phyloP scores from a whole-genome alignment of 2,329 filamentous ascomycete genomes.

The Calycina herbarum region DNA sequence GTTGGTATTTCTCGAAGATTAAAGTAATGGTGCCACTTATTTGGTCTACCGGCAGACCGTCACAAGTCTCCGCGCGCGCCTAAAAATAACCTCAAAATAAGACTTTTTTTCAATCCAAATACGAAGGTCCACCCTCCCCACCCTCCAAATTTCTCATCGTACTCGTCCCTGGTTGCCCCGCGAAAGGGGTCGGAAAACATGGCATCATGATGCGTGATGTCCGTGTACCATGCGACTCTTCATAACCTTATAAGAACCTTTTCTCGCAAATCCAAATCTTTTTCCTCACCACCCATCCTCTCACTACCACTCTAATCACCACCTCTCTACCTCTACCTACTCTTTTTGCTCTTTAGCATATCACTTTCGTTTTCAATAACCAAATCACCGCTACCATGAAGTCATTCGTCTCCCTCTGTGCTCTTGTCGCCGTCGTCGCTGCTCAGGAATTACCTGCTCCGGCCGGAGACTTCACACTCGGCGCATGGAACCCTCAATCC shows the following conservation, averaged over 20 bases:
- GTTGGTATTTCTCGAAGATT: too few relatives aligned
- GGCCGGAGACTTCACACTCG: slow-evolving; percentile 8
- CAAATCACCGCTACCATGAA: slow-evolving; percentile 10
- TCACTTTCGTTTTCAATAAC: background rate
- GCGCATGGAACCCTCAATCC: slow-evolving; percentile 6
- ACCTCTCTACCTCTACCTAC: background rate
- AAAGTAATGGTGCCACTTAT: too few relatives aligned
- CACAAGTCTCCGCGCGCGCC: background rate
- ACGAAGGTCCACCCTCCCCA: background rate
- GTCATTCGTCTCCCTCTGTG: slow-evolving; percentile 10
- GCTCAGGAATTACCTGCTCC: slow-evolving; percentile 2
- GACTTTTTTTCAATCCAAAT: too few relatives aligned
- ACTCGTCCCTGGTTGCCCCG: background rate
- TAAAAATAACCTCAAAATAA: background rate
- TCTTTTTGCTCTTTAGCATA: background rate
- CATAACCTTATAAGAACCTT: background rate
- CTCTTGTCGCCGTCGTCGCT: slow-evolving; percentile 1
- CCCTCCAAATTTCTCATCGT: background rate
- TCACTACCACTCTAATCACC: background rate
- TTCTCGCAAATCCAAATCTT: background rate
- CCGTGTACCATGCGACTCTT: background rate
- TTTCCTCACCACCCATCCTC: background rate
- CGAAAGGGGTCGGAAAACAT: background rate
- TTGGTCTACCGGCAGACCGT: too few relatives aligned
- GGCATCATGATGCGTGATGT: background rate